These are phyloP conservation scores for Chlamydomonas schloesseri DNA, from an alignment of 139 green algal genomes.

Conservation along the genomic window DNA sequence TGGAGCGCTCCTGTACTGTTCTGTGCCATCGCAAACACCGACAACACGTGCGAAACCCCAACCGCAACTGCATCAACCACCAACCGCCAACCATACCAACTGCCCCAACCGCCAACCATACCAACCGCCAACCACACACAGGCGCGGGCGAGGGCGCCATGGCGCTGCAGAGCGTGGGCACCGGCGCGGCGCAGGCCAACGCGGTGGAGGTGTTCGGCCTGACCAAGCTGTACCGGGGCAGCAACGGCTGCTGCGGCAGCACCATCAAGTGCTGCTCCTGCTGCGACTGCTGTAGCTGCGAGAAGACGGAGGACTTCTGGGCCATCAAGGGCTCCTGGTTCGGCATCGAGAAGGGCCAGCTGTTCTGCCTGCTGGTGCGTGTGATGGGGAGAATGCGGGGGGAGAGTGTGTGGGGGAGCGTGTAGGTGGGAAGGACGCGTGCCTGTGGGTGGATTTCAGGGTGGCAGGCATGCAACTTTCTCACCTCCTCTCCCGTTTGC, in stretches of 20 bases:
- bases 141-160: background rate
- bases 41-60: too few species aligned
- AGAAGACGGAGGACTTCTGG: constrained; percentile 69
- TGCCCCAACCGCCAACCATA: too few species aligned
- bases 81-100: too few species aligned
- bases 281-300: constrained; percentile 48
- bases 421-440: background rate
- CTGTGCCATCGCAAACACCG: too few species aligned
- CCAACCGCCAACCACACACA: too few species aligned
- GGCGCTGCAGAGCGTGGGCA: background rate
- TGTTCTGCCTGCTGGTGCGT: constrained; percentile 86
- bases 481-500: too few species aligned
- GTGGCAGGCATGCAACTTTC: too few species aligned
- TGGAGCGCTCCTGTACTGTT: too few species aligned
- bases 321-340: constrained; percentile 89
- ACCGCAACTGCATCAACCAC: too few species aligned
- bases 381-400: background rate
- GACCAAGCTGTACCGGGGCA: constrained; percentile 60
- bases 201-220: constrained; percentile 90
- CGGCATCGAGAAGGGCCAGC: constrained; percentile 75
- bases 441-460: background rate
- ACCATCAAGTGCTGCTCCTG: constrained; percentile 39
- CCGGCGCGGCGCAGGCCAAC: constrained; percentile 26
- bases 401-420: constrained; percentile 11
- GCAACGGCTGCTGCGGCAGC: constrained; percentile 48